Base-by-base conservation (phyloP, 2,329 filamentous ascomycete species). In the Aspergillus spinulosporus region DNA sequence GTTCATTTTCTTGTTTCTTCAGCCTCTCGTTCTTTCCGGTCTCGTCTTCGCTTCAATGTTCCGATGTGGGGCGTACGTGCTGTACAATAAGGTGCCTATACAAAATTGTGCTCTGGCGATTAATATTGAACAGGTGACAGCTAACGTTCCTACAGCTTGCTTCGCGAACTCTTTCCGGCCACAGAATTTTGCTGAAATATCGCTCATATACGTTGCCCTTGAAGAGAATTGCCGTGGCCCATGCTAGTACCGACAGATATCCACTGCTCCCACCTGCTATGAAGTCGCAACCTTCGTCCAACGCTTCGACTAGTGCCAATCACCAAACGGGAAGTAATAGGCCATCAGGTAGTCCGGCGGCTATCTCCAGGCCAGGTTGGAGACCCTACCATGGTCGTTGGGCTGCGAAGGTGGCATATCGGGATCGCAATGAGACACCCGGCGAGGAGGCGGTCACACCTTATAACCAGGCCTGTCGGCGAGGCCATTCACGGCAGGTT, bases 351-450 rank as follows among this genome's bases (percentile, higher is more conserved):
- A 50, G 29, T 42, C 11, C 32, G 34, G 26, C 39, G 39, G 31
- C 49, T 21, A 45, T 56, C 36, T 29, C 39, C 1, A 60, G 34
- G 12, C 36, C 50, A 11, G 55, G 54, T 39, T 66, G 64, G 64
- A 59, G 62, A 32, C 63, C 64, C 2, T 62, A 62, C 44, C 51
- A 46, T 34, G 59, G 54, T 46, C 63, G 64, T 31, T 64, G 63
- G 63, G 57, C 54, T 31, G 45, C 56, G 5, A 64, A 61, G 15
- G 45, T 49, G n/a, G 42, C 52, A 8, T 39, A 49, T 42, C 47
- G 49, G 9, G 45, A 52, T 8, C 28, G 49, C 45, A 36, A 37
- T 26, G 45, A 48, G 15, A 11, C 51, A 5, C 12, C 32, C 21
- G 48, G n/a, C 29, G 39, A 9, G 7, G 31, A 46, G 14, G 7